Base-by-base conservation (phyloP, 176 grass and related monocot species). In the Musa itinerans region DNA sequence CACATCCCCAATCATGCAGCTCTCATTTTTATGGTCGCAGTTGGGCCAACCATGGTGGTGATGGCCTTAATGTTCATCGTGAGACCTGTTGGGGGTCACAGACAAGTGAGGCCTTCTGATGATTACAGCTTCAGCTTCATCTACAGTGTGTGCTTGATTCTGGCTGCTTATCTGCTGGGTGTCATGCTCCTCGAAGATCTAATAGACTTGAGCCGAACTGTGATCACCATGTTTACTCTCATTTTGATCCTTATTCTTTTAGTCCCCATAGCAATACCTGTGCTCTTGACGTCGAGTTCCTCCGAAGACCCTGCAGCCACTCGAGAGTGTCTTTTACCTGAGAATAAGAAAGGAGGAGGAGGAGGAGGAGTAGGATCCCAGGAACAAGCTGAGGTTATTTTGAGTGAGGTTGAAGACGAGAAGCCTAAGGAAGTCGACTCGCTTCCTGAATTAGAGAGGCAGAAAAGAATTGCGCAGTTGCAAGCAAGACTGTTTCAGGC, bases 101-200 rank as follows among this genome's bases (percentile, higher is more conserved):
- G 16, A 15, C 70, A 72, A 54, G 50, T 72, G 50, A 50, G 70
- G 12, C 10, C 50, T 12, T 54, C 2, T 12, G 70, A 72, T 54
- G 52, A 53, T 10, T 11, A 11, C 2, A 72, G 50, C 23, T 72
- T 72, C 25, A 13, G 21, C 10, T 72, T 72, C 52, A 8, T 72
- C 52, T 72, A 72, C 5, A 53, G 5, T 23, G 49, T 72, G 70
- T 72, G 70, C 50, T 72, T 72, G 50, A 15, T 53, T 13, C 11
- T 72, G 16, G 70, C 70, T 54, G 70, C 70, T 54, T 72, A 72
- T 53, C 4, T 72, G 2, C 23, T 72, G 70, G 50, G 17, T 53
- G 70, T 72, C 49, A 72, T 72, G 70, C 70, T 72, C 12, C 50
- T 72, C 7, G 70, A 72, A 53, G 70, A 54, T 72, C 12, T 72